phyloP scores from a whole-genome alignment of 2,329 filamentous ascomycete species.

The Ampelomyces quisqualis region DNA sequence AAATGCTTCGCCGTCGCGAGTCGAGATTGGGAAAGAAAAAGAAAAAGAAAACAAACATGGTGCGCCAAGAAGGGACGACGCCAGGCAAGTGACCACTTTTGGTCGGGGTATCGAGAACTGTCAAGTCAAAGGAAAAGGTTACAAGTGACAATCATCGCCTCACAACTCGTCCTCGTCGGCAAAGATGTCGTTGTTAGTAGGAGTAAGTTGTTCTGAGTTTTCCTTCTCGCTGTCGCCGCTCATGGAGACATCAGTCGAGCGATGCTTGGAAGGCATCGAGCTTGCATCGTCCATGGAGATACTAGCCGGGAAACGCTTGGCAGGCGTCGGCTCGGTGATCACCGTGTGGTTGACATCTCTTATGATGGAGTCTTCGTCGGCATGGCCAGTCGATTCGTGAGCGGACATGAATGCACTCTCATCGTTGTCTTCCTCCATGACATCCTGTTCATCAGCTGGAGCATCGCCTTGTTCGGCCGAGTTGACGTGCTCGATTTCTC shows the following conservation, averaged over 20 bases:
- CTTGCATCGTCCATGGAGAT: too few species aligned
- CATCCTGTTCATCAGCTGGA: neutral
- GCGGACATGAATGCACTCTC: conserved; percentile 8
- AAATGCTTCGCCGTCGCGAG: too few species aligned
- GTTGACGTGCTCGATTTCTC: conserved; percentile 10
- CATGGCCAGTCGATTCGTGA: neutral
- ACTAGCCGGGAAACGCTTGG: neutral
- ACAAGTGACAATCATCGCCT: neutral
- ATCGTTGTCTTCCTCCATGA: conserved; percentile 1
- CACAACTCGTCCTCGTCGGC: conserved; percentile 1
- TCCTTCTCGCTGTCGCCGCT: neutral
- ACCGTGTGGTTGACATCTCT: conserved; percentile 2
- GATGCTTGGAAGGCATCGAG: too few species aligned
- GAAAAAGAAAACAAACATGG: neutral
- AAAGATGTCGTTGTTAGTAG: neutral
- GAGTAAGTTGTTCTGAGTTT: neutral
- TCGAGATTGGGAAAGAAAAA: neutral
- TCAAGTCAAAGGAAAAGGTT: neutral
- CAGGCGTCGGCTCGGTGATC: conserved; percentile 6
- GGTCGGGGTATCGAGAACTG: neutral
- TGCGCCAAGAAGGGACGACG: neutral
- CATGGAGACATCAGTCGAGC: neutral
- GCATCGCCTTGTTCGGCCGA: neutral
- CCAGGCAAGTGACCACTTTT: neutral
- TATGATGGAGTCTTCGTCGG: conserved; percentile 7